phyloP scores from a whole-genome alignment of 192 early-diverging fungal species.

The Linnemannia schmuckeri region DNA sequence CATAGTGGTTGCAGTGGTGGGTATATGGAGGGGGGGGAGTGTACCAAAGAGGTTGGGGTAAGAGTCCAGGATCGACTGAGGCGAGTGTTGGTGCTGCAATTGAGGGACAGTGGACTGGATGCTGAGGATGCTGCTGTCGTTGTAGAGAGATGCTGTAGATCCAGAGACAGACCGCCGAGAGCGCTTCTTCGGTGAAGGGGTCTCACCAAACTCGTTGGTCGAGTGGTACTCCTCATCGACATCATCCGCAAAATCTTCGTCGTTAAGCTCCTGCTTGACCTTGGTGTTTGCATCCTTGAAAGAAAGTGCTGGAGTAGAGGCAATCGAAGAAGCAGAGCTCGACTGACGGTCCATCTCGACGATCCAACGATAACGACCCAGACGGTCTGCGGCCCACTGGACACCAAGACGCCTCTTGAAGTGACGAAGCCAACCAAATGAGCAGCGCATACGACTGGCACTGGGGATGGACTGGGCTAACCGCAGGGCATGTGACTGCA shows the following conservation, averaged over 20 bases:
- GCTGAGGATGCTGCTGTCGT: conserved; percentile 22
- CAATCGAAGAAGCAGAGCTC: not conserved
- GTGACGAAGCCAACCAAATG: conserved; percentile 53
- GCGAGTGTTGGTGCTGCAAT: conserved; percentile 9
- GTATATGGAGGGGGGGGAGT: conserved; percentile 25
- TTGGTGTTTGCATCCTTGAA: not conserved
- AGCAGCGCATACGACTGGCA: conserved; percentile 53
- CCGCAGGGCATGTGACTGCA: conserved; percentile 50
- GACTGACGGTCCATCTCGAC: conserved; percentile 46
- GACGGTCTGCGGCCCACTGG: conserved; percentile 48
- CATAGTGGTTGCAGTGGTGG: conserved; percentile 9
- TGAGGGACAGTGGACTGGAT: conserved; percentile 19
- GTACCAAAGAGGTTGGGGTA: conserved; percentile 40
- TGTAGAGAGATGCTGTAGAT: not conserved
- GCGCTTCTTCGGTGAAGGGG: conserved; percentile 20
- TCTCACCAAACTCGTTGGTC: conserved; percentile 27
- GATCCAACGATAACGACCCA: conserved; percentile 46
- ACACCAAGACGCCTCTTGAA: conserved; percentile 54
- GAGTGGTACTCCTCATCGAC: conserved; percentile 45
- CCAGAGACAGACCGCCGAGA: not conserved
- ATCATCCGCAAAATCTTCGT: conserved; percentile 13
- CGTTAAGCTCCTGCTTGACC: conserved; percentile 18
- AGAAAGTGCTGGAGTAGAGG: not conserved
- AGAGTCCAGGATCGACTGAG: conserved; percentile 20
- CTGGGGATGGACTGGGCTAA: conserved; percentile 51